Percentiles rank a stretch among this genome's conserved stretches.
Conservation (phyloP, 176 grass and related monocot species). For the Juncus inflexus region DNA sequence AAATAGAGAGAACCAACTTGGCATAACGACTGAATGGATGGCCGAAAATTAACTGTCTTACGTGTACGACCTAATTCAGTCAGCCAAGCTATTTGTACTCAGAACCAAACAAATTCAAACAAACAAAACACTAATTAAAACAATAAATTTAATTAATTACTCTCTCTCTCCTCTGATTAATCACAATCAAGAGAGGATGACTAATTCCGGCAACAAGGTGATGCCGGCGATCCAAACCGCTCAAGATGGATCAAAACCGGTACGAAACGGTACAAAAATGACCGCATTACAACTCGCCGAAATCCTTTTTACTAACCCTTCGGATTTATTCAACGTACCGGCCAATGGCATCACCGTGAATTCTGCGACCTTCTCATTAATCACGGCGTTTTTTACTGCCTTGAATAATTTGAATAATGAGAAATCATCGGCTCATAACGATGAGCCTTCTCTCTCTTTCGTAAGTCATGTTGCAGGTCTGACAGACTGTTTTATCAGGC, state of each 20-base stretch:
- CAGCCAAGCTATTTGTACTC: slow-evolving; percentile 18
- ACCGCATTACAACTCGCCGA: slow-evolving; percentile 20
- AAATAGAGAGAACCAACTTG: slow-evolving; percentile 10
- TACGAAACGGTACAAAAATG: background rate
- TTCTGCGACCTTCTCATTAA: background rate
- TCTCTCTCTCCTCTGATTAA: too few relatives aligned
- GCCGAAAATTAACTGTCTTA: background rate
- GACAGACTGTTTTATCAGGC: slow-evolving; percentile 45
- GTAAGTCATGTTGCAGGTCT: slow-evolving; percentile 28
- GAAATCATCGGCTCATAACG: background rate
- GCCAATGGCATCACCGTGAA: background rate
- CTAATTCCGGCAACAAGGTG: slow-evolving; percentile 30
- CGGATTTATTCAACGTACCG: slow-evolving; percentile 8
- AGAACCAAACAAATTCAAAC: slow-evolving; percentile 19
- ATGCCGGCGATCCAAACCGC: slow-evolving; percentile 24
- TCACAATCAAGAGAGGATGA: slow-evolving; percentile 12
- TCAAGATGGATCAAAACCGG: slow-evolving; percentile 12
- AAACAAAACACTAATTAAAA: slow-evolving; percentile 18
- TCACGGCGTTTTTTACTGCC: slow-evolving; percentile 17
- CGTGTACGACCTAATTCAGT: background rate
- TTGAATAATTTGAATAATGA: slow-evolving; percentile 21
- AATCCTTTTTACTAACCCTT: slow-evolving; percentile 21
- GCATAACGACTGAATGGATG: slow-evolving; percentile 17
- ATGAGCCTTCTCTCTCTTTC: slow-evolving; percentile 28
- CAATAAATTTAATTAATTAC: too few relatives aligned